A percentile compares a stretch with the other conserved stretches of the same genome.
Evolutionary conservation across 805 yeast genomes (phyloP).

Genomic region (Saccharomycopsis selenospora): DNA sequence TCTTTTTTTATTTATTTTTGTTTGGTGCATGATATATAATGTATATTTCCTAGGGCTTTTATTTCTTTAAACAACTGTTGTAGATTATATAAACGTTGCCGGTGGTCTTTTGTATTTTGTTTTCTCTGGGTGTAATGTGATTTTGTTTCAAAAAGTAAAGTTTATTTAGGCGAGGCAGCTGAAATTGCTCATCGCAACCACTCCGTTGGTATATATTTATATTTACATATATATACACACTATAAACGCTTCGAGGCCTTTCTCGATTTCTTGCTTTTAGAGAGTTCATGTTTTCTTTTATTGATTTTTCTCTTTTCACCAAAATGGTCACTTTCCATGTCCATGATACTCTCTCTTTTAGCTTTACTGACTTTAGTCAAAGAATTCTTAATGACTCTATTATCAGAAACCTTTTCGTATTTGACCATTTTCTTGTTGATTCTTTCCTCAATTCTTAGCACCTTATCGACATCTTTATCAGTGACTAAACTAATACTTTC

Average conservation of each 20-base stretch:
- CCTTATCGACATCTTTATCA: slow-evolving; percentile 75
- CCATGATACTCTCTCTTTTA: slow-evolving; percentile 84
- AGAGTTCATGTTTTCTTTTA: slow-evolving; percentile 31
- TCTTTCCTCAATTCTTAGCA: slow-evolving; percentile 81
- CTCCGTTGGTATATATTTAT: too few relatives aligned
- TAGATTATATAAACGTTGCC: too few relatives aligned
- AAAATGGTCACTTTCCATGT: slow-evolving; percentile 85
- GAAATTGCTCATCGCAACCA: too few relatives aligned
- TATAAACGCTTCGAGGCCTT: too few relatives aligned
- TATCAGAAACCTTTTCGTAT: slow-evolving; percentile 65
- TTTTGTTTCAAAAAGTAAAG: too few relatives aligned
- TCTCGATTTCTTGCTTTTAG: neutral
- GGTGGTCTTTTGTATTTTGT: too few relatives aligned
- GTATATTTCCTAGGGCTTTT: too few relatives aligned
- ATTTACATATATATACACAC: too few relatives aligned
- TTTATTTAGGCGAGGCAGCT: too few relatives aligned
- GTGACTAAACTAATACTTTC: slow-evolving; percentile 75
- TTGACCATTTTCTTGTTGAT: slow-evolving; percentile 74
- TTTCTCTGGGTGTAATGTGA: too few relatives aligned
- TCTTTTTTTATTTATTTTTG: slow-evolving; percentile 9
- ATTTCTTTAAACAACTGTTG: too few relatives aligned
- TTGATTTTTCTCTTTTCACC: slow-evolving; percentile 63
- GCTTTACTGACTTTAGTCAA: slow-evolving; percentile 69
- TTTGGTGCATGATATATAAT: neutral
- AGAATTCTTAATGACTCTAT: slow-evolving; percentile 64